Evolutionary conservation across 352 stramenopile genomes (phyloP).

Genomic region (Globisporangium paddicum): DNA sequence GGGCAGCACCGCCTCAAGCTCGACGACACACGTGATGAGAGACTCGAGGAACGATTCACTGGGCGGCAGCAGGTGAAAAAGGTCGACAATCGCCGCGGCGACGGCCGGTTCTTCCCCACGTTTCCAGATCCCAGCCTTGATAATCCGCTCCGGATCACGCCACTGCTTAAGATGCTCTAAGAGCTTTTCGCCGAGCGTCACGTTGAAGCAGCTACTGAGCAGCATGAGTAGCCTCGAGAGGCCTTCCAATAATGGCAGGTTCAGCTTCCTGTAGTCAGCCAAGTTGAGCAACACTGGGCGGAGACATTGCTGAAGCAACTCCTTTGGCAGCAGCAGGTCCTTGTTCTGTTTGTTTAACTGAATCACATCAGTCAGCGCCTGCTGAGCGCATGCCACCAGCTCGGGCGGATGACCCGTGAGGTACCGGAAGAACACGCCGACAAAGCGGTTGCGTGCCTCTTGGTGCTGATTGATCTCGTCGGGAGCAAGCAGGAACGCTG

Average conservation of each 20-base stretch:
- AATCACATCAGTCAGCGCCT: slow-evolving; percentile 77
- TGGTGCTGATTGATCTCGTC: slow-evolving; percentile 85
- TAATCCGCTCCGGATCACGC: slow-evolving; percentile 86
- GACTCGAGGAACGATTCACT: slow-evolving; percentile 94
- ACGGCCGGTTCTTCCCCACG: slow-evolving; percentile 93
- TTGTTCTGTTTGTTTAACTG: slow-evolving; percentile 87
- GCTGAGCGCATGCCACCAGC: slow-evolving; percentile 74
- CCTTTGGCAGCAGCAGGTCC: slow-evolving; percentile 89
- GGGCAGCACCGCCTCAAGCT: slow-evolving; percentile 91
- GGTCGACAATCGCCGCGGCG: slow-evolving; percentile 93
- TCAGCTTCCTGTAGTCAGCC: slow-evolving; percentile 96
- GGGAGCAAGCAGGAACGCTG: slow-evolving; percentile 76
- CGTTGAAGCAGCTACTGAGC: slow-evolving; percentile 97
- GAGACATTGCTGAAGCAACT: slow-evolving; percentile 95
- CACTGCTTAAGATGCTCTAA: slow-evolving; percentile 96
- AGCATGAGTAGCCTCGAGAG: slow-evolving; percentile 92
- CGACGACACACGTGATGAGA: slow-evolving; percentile 93
- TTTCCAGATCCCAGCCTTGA: slow-evolving; percentile 92
- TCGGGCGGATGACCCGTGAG: slow-evolving; percentile 83
- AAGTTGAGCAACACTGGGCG: slow-evolving; percentile 95
- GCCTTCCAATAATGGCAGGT: slow-evolving; percentile 91
- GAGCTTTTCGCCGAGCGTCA: slow-evolving; percentile 96
- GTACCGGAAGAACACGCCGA: slow-evolving; percentile 89
- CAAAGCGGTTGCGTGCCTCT: slow-evolving; percentile 81
- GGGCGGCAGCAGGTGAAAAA: slow-evolving; percentile 95